phyloP scores from a whole-genome alignment of 257 asterid species.

The Gynochthodes officinalis region DNA sequence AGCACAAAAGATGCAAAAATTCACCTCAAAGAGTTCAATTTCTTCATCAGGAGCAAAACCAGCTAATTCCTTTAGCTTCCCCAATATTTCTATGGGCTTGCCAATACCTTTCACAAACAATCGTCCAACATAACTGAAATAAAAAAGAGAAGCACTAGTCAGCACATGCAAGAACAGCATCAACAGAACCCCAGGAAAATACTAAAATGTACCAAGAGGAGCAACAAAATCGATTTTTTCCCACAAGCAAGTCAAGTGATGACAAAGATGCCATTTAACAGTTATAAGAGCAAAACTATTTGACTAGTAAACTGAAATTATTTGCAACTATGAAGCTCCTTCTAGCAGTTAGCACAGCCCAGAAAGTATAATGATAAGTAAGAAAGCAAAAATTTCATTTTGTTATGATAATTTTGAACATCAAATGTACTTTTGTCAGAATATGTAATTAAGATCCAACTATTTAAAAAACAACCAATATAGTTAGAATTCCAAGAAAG shows the following conservation, averaged over 20 bases:
- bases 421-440: neutral
- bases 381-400: neutral
- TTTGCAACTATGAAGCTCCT: neutral
- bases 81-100: conserved; percentile 57
- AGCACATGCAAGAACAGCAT: neutral
- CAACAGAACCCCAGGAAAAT: conserved; percentile 1
- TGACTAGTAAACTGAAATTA: too few species aligned
- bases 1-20: conserved; percentile 4
- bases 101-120: conserved; percentile 61
- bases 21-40: conserved; percentile 77
- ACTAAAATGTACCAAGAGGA: neutral
- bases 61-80: conserved; percentile 66
- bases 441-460: neutral
- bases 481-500: neutral
- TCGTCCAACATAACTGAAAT: conserved; percentile 60
- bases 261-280: neutral
- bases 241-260: neutral
- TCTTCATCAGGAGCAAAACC: conserved; percentile 71
- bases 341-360: neutral
- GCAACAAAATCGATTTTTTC: neutral
- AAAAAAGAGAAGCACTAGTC: neutral
- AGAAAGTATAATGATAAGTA: neutral
- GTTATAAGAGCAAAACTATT: neutral
- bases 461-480: neutral
- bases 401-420: neutral